Conservation (phyloP, 2,329 filamentous ascomycete genomes). For the Rhynchosporium secalis region DNA sequence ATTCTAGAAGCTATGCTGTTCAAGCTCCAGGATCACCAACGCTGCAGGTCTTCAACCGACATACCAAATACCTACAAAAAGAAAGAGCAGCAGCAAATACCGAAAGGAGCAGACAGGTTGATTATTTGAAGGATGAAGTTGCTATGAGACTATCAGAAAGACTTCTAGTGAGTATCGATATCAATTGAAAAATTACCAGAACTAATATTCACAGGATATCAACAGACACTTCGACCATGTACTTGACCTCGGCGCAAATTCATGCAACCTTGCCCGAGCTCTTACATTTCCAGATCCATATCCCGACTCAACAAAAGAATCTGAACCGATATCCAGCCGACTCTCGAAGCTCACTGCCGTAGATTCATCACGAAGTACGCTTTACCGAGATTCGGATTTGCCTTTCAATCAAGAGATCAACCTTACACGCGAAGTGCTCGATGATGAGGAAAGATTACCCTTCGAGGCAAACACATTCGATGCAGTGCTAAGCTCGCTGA, state of each 20-base stretch:
- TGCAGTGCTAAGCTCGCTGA: conserved; percentile 83
- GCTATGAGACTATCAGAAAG: conserved; percentile 82
- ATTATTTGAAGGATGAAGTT: conserved; percentile 93
- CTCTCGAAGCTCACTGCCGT: conserved; percentile 76
- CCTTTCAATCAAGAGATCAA: conserved; percentile 74
- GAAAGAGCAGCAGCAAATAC: conserved; percentile 75
- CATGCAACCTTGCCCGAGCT: conserved; percentile 87
- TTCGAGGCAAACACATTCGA: conserved; percentile 80
- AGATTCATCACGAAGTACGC: conserved; percentile 74
- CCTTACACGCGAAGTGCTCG: conserved; percentile 74
- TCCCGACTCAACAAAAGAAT: conserved; percentile 52
- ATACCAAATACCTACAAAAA: conserved; percentile 86
- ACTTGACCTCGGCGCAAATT: conserved; percentile 92
- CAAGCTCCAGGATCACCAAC: conserved; percentile 74
- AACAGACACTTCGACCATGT: conserved; percentile 82
- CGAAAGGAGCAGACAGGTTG: conserved; percentile 73
- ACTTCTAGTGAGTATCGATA: conserved; percentile 60
- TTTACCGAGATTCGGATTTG: conserved; percentile 75
- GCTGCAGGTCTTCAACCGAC: conserved; percentile 88
- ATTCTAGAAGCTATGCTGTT: conserved; percentile 67
- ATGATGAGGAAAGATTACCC: conserved; percentile 72
- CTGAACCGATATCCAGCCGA: conserved; percentile 66
- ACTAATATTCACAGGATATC: conserved; percentile 67
- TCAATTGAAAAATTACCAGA: conserved; percentile 16
- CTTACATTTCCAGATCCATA: conserved; percentile 71